Base-by-base conservation (phyloP, 75 land plant genomes). In the Azolla pinnata region DNA sequence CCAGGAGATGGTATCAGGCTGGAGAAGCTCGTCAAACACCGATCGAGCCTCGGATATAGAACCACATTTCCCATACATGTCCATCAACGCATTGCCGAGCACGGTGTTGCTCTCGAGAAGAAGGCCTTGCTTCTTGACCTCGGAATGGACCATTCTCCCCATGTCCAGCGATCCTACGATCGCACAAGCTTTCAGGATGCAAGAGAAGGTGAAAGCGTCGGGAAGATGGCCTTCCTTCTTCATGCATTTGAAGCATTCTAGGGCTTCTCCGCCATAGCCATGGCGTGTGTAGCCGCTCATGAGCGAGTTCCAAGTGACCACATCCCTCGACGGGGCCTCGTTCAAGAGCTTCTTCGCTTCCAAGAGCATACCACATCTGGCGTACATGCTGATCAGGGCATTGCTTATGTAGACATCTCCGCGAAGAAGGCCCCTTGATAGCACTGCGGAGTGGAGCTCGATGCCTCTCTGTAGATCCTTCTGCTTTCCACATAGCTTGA, bases 11-110 rank as follows among this genome's bases (percentile, higher is more conserved):
- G 31, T 50, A 51, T 85, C 81, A 44, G 42, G 67, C 16, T 29
- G 21, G 2, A 66, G 57, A 16, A 59, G 38, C 44, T 38, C 38
- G 32, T 73, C 14, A 33, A 85, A 81, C 25, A 64, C 42, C 35
- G 40, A 64, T 1, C 45, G 42, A 1, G 84, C 77, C 44, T 66
- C 54, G 21, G 69, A 63, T 57, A 85, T 65, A 48, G 60, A 46
- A 0, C 68, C 67, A 61, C 81, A 78, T 32, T 81, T 81, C 0
- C 70, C 48, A 56, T 85, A 81, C 84, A 81, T 85, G 69, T 75
- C 75, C 44, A 85, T 7, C 7, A 72, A 14, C 17, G 81, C 64
- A 73, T 78, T 85, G 1, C 72, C 67, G 1, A 79, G 70, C 28
- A 25, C 62, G 33, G 65, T 0, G 61, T 85, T 65, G 8, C 16